phyloP scores from a whole-genome alignment of 1,284 basidiomycete genomes.

The Cryptococcus hybrid region DNA sequence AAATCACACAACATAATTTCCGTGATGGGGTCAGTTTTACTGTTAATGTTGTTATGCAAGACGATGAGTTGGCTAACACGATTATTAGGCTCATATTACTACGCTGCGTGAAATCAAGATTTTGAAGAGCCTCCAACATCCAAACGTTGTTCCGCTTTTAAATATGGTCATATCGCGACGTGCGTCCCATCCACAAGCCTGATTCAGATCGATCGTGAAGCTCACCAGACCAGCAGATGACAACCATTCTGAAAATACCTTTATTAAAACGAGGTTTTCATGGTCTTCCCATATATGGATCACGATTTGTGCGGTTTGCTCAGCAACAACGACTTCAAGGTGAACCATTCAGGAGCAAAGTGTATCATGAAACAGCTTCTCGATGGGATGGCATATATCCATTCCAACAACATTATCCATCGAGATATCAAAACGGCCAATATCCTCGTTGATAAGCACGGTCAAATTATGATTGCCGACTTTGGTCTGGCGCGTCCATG shows the following conservation, averaged over 20 bases:
- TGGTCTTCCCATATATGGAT: conserved; percentile 99
- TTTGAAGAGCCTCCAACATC: conserved; percentile 82
- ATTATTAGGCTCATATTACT: conserved; percentile 67
- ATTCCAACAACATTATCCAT: conserved; percentile 89
- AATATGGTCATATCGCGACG: conserved; percentile 74
- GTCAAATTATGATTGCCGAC: conserved; percentile 85
- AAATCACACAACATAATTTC: conserved; percentile 84
- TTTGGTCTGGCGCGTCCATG: conserved; percentile 89
- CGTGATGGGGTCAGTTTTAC: conserved; percentile 75
- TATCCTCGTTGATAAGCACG: conserved; percentile 84
- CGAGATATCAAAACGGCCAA: conserved; percentile 99
- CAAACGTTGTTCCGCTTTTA: conserved; percentile 79
- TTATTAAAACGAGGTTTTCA: conserved; percentile 63
- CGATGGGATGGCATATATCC: conserved; percentile 93
- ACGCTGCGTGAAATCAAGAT: conserved; percentile 98
- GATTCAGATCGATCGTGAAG: neutral
- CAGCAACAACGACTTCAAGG: conserved; percentile 81
- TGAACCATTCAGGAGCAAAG: conserved; percentile 83
- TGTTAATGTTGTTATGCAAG: neutral
- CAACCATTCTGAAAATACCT: neutral
- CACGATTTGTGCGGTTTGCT: conserved; percentile 95
- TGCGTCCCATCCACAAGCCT: conserved; percentile 19
- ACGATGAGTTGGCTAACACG: neutral
- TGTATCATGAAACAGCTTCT: conserved; percentile 93
- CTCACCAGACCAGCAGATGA: neutral